Base-by-base conservation (phyloP, 768 basidiomycete species). In the Mrakia gelida region DNA sequence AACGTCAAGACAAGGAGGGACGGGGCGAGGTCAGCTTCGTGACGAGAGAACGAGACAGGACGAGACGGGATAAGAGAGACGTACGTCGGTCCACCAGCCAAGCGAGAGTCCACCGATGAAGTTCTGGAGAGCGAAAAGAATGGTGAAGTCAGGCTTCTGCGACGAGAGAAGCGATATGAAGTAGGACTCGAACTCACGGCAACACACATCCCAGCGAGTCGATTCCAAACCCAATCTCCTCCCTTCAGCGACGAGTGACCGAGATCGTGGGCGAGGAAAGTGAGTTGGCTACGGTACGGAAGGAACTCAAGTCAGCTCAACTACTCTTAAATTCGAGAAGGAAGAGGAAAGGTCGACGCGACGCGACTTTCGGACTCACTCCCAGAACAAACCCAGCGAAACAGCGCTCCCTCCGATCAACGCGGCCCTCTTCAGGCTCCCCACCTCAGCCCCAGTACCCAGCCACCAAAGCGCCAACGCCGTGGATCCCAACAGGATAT, bases 1-100 rank as follows among this genome's bases (percentile, higher is more conserved):
- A 3, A 52, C 16, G 49, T 52, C 18, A 16, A 54, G 52, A 70
- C 80, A 65, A 80, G 49, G 74, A 52, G 43, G 61, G 38, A 10
- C 21, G 13, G 8, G 38, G n/a, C 43, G 61, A 52, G 49, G 23
- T 45, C 34, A 56, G 73, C 78, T 56, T 73, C 3, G 73, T 77
- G n/a, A 77, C 16, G 49, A 62, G 16, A 54, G 34, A 54, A 74
- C 21, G 16, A 41, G 23, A n/a, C 34, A 54, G 34, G 45, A 74
- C 21, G 16, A 41, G 23, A n/a, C 34, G 30, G 26, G 41, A 8
- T 1, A 21, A 52, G 49, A 52, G 2, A 21, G 8, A 90, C 94
- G 86, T 81, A 95, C 95, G 84, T 95, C 89, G 59, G 94, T 92
- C 96, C 96, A 99, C 97, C 97, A 99, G 59, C 95, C 93, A 32